Evolutionary conservation across 2,329 filamentous ascomycete species (phyloP), one percentile per base, ranked within the genome.

Genomic region (Monascus ruber): DNA sequence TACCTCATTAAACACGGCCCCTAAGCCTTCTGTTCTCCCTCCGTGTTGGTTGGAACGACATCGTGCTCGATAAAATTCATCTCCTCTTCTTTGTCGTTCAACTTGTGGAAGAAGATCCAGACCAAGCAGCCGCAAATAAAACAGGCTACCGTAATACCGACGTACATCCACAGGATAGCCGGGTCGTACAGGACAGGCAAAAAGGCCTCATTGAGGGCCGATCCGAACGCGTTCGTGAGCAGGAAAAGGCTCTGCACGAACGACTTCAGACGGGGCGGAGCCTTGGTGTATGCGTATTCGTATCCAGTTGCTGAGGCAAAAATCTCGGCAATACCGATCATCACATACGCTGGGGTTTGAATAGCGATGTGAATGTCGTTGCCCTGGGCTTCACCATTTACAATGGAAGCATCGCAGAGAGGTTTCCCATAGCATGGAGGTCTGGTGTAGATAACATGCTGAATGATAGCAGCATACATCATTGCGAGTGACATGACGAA

Each of bases 221-320:
- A 69, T 4, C 72, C 73, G 44, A 79, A 64, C 0, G 76, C 75
- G 40, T 70, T 75, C 47, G 73, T 77, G 45, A 79, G 68, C 6
- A 78, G 60, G 48, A 68, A 74, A 42, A 79, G 62, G 0, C 74
- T 69, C 50, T 74, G 67, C 26, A 79, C 71, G 9, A 74, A 76
- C 0, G 73, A 76, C 56, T 79, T 75, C 79, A 85, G 83, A 55
- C 70, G 76, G 33, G 73, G 72, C 2, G 81, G 81, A 0, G 81
- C 81, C 60, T 85, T 83, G 52, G 79, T 83, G 61, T 79, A 85
- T 11, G 79, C 81, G 48, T 85, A 84, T 56, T 85, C 81, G 7
- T 83, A 71, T 44, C 76, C 76, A 1, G 80, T 82, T 44, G 85
- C 77, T 7, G 75, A 79, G 35, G 77, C 76, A 41, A 77, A 66